Evolutionary conservation across 2,329 filamentous ascomycete genomes (phyloP).

Genomic region (Periconia sp.): DNA sequence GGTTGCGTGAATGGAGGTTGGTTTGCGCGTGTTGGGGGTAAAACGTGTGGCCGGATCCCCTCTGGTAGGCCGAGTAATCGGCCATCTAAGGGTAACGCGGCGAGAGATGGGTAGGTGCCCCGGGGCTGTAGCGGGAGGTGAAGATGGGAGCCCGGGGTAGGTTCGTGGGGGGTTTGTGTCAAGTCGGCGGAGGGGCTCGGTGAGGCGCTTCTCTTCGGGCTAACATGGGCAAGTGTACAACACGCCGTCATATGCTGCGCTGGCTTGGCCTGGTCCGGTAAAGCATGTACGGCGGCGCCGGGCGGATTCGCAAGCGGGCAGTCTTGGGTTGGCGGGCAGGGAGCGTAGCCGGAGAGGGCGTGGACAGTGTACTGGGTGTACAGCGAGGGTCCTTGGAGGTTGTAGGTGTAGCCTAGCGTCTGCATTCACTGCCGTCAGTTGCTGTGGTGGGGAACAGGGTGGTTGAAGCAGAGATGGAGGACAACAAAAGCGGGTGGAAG

Average conservation of each 20-base stretch:
- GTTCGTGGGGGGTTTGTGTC: conserved; percentile 30
- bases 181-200: conserved; percentile 52
- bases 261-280: conserved; percentile 30
- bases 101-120: conserved; percentile 26
- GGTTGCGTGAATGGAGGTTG: conserved; percentile 50
- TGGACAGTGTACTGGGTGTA: conserved; percentile 3
- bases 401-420: conserved; percentile 27
- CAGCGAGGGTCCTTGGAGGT: conserved; percentile 9
- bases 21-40: conserved; percentile 61
- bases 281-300: conserved; percentile 31
- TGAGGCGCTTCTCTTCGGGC: conserved; percentile 55
- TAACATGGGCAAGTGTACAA: conserved; percentile 53
- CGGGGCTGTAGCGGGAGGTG: conserved; percentile 39
- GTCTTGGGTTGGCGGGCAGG: conserved; percentile 17
- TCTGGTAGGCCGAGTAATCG: conserved; percentile 68
- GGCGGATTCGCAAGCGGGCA: conserved; percentile 11
- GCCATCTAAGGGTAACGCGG: conserved; percentile 64
- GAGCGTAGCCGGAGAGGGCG: not conserved
- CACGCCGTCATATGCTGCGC: conserved; percentile 41
- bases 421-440: conserved; percentile 23
- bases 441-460: conserved; percentile 25
- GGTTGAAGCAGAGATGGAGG: conserved; percentile 26
- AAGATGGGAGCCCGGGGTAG: conserved; percentile 30
- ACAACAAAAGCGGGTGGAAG: conserved; percentile 31
- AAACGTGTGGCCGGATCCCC: conserved; percentile 66